Evolutionary conservation across 2,329 filamentous ascomycete species (phyloP), one percentile per base, ranked within the genome.

Genomic region (Colletotrichum sp.): DNA sequence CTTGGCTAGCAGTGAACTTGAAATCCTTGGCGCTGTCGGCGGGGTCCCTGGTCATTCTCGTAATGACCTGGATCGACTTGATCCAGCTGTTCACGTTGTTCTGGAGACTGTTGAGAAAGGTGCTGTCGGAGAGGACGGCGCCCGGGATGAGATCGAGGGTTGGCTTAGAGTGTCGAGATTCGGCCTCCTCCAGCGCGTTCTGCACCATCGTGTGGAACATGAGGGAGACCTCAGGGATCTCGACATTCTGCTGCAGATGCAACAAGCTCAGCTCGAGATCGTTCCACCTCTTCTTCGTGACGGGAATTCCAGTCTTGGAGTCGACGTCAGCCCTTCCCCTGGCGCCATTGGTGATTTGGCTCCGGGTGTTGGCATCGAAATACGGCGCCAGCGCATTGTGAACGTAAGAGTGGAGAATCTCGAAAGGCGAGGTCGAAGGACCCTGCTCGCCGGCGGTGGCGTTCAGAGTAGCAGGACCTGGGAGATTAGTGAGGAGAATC

Each of bases 21-120:
- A 88, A 87, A 72, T 88, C 86, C 76, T 87, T 86, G 70, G 83
- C 85, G 90, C 78, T 90, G 89, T 83, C 93, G 6, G 89, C 87
- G 1, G 95, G 92, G 80, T 99, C 97, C 81, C 96, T 93, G 55
- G 95, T 95, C 88, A 98, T 94, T 86, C 97, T 97, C 52, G 97
- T 99, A 79, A 98, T 97, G 63, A 94, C 94, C 83, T 98, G 96
- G 78, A 99, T 99, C 13, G 96, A 98, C 86, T 98, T 98, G 86
- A 99, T 99, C 97, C 97, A 99, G 77, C 94, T 93, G 84, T 98
- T 99, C 76, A 98, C 97, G 64, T 94, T 97, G 66, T 95, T 94
- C 83, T 98, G 97, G 48, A 99, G 89, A 79, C 94, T 96, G 85
- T 99, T 99, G 80, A 98, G 93, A 79, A 99, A 97, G 13, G 92